Base-by-base conservation (phyloP, 495 filamentous ascomycete species). In the Xylaria venustula region DNA sequence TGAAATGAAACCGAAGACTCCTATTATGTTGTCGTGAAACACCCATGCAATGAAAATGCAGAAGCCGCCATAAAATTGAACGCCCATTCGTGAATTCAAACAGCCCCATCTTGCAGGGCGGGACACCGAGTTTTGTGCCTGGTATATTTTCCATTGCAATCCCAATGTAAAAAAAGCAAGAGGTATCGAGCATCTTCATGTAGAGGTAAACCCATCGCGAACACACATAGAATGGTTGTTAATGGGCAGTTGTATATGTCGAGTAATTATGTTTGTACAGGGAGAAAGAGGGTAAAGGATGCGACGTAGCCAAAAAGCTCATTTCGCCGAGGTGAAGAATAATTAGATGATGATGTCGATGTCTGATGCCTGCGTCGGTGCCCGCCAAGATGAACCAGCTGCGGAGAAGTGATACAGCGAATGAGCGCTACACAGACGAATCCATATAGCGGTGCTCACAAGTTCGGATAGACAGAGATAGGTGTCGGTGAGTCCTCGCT, bases 11-110 rank as follows among this genome's bases (percentile, higher is more conserved):
- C 67, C 62, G 64, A 67, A 58, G 64, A 71, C 69, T 71, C 69
- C 69, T 67, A 54, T 67, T 71, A 64, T 71, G 69, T 71, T 65
- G 64, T 69, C 64, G 63, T 67, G 70, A 72, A n/a, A 72, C 70
- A 72, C 70, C 67, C 58, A 72, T 72, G 70, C 70, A 72, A 70
- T 72, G 53, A 63, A 70, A 72, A 72, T 72, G 70, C 67, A 70
- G 65, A 65, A 70, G 62, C 67, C 65, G 67, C 65, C 63, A 61
- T 65, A 37, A 64, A 61, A 63, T 58, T 61, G 58, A 70, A 72
- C 65, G 67, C 67, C 59, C 64, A 67, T 68, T 64, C 65, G 61
- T 40, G 65, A 67, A 72, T 62, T 65, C 63, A 63, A 64, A 63
- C 54, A 70, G 65, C 69, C 60, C 37, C 67, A 70, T 72, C 67